These are phyloP conservation scores for Paraurostyla sp. DNA, from an alignment of 73 alveolate species.

Conservation along the genomic window DNA sequence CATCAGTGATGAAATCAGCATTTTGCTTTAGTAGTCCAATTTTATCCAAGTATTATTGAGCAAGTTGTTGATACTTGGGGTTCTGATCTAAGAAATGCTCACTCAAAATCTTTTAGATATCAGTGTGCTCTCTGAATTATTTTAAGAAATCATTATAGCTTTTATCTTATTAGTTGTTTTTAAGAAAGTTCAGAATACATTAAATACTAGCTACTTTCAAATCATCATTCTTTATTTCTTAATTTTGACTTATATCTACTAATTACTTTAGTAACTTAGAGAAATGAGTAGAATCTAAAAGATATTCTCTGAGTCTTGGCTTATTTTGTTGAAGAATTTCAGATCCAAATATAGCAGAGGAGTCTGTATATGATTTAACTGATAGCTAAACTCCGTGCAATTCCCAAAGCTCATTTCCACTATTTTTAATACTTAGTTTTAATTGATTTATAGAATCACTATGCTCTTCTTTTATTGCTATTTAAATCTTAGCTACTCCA, in stretches of 20 bases:
- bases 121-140: background rate
- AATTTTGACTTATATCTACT: background rate
- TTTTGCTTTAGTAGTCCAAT: background rate
- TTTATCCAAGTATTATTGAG: background rate
- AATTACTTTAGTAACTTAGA: background rate
- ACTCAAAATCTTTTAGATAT: background rate
- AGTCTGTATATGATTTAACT: slow-evolving; percentile 32
- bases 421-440: background rate
- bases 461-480: slow-evolving; percentile 9
- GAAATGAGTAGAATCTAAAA: background rate
- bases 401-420: background rate
- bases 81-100: background rate
- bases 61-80: background rate
- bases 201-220: background rate
- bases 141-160: background rate
- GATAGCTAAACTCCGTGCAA: background rate
- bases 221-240: background rate
- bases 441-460: background rate
- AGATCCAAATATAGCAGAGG: slow-evolving; percentile 1
- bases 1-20: background rate
- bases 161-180: background rate
- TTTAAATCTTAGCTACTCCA: background rate
- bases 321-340: background rate
- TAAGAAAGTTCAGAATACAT: slow-evolving; percentile 23
- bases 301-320: slow-evolving; percentile 36